Conservation (phyloP, 805 yeast species). For the Yarrowia bubula region DNA sequence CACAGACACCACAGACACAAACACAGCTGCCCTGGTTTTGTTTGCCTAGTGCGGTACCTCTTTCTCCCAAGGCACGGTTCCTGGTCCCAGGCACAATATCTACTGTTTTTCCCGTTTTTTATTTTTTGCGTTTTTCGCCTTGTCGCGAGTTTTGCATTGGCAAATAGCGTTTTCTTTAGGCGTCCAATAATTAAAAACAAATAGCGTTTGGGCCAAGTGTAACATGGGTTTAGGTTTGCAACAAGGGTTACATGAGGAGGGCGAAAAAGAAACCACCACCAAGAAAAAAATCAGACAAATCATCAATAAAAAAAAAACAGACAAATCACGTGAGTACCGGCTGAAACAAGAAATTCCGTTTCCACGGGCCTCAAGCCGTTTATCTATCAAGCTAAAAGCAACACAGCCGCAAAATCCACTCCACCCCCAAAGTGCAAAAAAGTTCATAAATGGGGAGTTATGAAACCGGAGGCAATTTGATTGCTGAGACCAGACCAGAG, state of each 20-base stretch:
- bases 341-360: too few relatives aligned
- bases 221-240: neutral
- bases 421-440: neutral
- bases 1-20: too few relatives aligned
- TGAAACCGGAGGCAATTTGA: neutral
- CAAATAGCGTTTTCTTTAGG: neutral
- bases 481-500: too few relatives aligned
- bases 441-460: slow-evolving; percentile 10
- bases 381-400: neutral
- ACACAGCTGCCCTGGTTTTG: too few relatives aligned
- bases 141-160: too few relatives aligned
- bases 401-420: neutral
- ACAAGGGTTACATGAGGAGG: neutral
- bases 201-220: neutral
- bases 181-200: neutral
- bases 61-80: slow-evolving; percentile 14
- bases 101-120: neutral
- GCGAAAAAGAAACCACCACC: too few relatives aligned
- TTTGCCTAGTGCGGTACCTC: too few relatives aligned
- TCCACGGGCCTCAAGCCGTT: too few relatives aligned
- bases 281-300: too few relatives aligned
- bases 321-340: too few relatives aligned
- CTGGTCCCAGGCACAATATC: slow-evolving; percentile 19
- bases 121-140: neutral
- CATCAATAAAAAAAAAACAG: too few relatives aligned